Base-by-base conservation (phyloP, 148 eudicot genomes). In the Linanthus parryae region DNA sequence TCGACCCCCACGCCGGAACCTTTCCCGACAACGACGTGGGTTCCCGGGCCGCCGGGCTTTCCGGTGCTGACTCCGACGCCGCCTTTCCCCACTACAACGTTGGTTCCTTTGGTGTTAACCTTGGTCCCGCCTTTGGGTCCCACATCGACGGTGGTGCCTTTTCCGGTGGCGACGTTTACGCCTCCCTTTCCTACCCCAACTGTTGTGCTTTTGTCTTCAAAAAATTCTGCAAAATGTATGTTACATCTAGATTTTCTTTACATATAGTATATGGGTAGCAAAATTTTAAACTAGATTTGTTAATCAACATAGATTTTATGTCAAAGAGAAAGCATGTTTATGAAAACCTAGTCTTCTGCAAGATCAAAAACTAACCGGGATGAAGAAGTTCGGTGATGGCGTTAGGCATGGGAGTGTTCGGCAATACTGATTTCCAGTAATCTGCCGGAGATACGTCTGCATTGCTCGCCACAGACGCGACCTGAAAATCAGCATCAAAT, bases 401-500 rank as follows among this genome's bases (percentile, higher is more conserved):
- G 54, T 69, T 78, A 23, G 96, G 92, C 70, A 83, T 78, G 41
- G 69, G 77, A 49, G 92, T 70, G 58, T 83, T 69, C 4, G 92
- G 92, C 73, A 88, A 66, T 46, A 71, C 54, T 3, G 68, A 62
- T 17, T 72, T 76, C 96, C 96, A 83, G 45, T 83, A 88, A 7
- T 55, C 71, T 45, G 75, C 85, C 0, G 78, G 33, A 1, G 82
- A 37, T 45, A 57, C 21, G 53, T 60, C 52, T 70, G 79, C 89
- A 69, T 78, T 62, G 64, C 83, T 63, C 26, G 44, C 71, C 15
- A 75, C 70, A 55, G 65, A 8, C 26, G 68, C 65, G 50, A 77
- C 57, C 84, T 86, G 68, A 20, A 12, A 4, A 7, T 12, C 41
- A 20, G 20, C 28, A 8, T 8, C 14, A 9, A 36, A 2, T 8